phyloP scores from a whole-genome alignment of 1,139 yeast species.

The Eremothecium coryli region DNA sequence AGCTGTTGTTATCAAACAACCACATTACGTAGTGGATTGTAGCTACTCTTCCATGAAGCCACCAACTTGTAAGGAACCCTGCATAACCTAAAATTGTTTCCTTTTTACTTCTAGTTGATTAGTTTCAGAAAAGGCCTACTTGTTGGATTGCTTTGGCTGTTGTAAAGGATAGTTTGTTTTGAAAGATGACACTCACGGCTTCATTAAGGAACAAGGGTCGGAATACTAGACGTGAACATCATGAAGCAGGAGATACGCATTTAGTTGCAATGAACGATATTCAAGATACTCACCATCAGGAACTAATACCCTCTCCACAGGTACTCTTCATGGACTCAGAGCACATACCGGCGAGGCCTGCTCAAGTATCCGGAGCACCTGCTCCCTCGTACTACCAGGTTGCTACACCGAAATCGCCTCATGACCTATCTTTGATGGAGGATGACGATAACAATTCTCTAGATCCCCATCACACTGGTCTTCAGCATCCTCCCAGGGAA shows the following conservation, averaged over 20 bases:
- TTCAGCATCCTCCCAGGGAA: constrained; percentile 10
- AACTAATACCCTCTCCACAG: constrained; percentile 8
- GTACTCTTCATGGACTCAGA: constrained; percentile 20
- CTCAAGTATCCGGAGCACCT: constrained; percentile 5
- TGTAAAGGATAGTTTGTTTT: too few relatives aligned
- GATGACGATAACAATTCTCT: constrained; percentile 11
- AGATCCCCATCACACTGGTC: constrained; percentile 13
- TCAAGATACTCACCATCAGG: background rate
- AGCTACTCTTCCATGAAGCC: too few relatives aligned
- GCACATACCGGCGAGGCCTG: constrained; percentile 12
- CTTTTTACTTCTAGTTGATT: too few relatives aligned
- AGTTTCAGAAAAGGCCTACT: too few relatives aligned
- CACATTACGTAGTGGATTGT: too few relatives aligned
- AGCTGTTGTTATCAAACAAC: too few relatives aligned
- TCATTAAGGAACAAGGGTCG: background rate
- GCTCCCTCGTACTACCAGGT: constrained; percentile 28
- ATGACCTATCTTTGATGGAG: constrained; percentile 22
- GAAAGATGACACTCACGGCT: background rate
- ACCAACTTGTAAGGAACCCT: too few relatives aligned
- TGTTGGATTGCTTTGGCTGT: too few relatives aligned
- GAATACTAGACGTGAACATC: background rate
- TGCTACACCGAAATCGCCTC: constrained; percentile 37
- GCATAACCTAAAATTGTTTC: too few relatives aligned
- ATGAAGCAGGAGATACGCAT: background rate
- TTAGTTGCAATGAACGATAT: background rate